Evolutionary conservation across 129 eudicot species (phyloP).

Genomic region (Lonicera japonica): DNA sequence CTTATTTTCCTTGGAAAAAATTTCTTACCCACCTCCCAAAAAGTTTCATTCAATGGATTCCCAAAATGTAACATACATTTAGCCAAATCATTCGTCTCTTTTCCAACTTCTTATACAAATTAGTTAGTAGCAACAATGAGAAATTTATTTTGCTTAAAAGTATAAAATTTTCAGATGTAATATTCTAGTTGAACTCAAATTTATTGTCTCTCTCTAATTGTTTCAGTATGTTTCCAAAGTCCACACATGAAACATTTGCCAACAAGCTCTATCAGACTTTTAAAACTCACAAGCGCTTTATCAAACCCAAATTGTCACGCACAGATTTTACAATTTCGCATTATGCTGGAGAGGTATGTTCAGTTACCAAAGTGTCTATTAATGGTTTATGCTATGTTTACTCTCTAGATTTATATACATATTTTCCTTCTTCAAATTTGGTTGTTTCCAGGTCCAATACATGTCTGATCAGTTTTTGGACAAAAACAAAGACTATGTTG

Average conservation of each 20-base stretch:
- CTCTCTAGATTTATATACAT: slow-evolving; percentile 1
- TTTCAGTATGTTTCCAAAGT: slow-evolving; percentile 97
- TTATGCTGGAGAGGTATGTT: slow-evolving; percentile 96
- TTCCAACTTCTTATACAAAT: too few species aligned
- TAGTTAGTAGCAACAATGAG: not conserved
- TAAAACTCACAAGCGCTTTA: slow-evolving; percentile 73
- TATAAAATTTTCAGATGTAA: too few species aligned
- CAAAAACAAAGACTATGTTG: slow-evolving; percentile 97
- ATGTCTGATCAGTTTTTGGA: slow-evolving; percentile 95
- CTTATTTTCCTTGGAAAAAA: too few species aligned
- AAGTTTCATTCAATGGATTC: too few species aligned
- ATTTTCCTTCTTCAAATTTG: not conserved
- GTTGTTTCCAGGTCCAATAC: slow-evolving; percentile 70
- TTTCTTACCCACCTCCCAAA: too few species aligned
- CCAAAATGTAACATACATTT: too few species aligned
- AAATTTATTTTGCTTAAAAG: not conserved
- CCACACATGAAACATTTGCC: slow-evolving; percentile 88
- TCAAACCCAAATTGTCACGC: slow-evolving; percentile 93
- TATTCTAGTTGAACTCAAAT: not conserved
- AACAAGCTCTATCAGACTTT: slow-evolving; percentile 91
- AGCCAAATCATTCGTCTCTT: too few species aligned
- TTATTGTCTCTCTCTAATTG: not conserved
- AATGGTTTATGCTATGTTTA: not conserved
- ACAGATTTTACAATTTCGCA: slow-evolving; percentile 85
- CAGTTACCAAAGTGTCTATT: slow-evolving; percentile 7